A percentile compares a stretch with the other conserved stretches of the same genome.
These are phyloP conservation scores for Wickerhamomyces pijperi DNA, from an alignment of 805 yeast species.

Conservation along the genomic window DNA sequence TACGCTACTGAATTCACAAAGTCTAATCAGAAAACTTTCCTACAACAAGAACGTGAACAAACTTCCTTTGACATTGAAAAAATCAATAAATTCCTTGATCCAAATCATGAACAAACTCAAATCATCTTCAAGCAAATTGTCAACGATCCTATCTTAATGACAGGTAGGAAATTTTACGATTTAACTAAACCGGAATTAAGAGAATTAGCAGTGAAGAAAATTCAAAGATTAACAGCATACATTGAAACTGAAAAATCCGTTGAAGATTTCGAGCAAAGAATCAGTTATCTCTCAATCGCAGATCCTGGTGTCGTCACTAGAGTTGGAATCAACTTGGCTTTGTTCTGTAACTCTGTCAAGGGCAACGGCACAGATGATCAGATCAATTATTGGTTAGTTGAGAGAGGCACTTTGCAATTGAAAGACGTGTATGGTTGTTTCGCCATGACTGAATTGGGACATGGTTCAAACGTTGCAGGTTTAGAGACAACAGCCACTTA, in stretches of 20 bases:
- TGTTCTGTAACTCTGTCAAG: constrained; percentile 68
- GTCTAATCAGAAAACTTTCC: constrained; percentile 4
- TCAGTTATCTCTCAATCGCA: constrained; percentile 46
- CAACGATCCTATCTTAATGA: constrained; percentile 54
- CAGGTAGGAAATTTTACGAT: constrained; percentile 47
- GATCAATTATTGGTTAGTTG: constrained; percentile 70
- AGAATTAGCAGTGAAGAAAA: constrained; percentile 47
- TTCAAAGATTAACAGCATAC: constrained; percentile 49
- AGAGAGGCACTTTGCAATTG: constrained; percentile 48
- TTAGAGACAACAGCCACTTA: constrained; percentile 87
- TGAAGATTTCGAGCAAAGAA: constrained; percentile 40
- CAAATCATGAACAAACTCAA: constrained; percentile 35
- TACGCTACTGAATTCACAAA: not conserved
- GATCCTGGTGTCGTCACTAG: constrained; percentile 81
- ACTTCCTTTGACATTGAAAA: constrained; percentile 32
- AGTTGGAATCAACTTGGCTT: constrained; percentile 78
- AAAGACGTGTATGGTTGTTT: constrained; percentile 70
- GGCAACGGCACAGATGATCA: constrained; percentile 87
- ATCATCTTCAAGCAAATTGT: constrained; percentile 45
- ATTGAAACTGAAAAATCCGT: constrained; percentile 32
- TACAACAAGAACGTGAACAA: constrained; percentile 31
- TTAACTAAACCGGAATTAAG: constrained; percentile 44
- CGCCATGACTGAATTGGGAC: constrained; percentile 88
- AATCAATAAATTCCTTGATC: constrained; percentile 48
- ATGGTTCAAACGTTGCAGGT: constrained; percentile 90